Percentiles rank a stretch among this genome's conserved stretches.
These are phyloP conservation scores for Samsoniella hepiali DNA, from an alignment of 2,329 filamentous ascomycete species.

Conservation along the genomic window DNA sequence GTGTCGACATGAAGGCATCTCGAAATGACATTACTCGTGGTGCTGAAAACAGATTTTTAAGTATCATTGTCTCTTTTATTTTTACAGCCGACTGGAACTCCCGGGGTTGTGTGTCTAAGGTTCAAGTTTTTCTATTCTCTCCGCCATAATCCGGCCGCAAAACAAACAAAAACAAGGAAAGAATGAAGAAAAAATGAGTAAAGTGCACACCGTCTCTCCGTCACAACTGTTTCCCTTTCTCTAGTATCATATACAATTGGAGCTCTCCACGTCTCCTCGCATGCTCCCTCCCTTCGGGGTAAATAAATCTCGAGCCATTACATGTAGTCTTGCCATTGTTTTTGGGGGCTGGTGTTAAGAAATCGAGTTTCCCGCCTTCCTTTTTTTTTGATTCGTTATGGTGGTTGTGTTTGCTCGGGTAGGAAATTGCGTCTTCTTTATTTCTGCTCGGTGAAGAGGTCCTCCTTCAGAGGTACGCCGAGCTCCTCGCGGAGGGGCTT, in stretches of 20 bases:
- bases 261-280: conserved; percentile 20
- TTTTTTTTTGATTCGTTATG: neutral
- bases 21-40: too few species aligned
- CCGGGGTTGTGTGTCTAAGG: neutral
- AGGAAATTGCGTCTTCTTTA: neutral
- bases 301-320: conserved; percentile 14
- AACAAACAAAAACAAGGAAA: neutral
- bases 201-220: neutral
- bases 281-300: neutral
- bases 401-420: neutral
- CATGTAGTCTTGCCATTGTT: conserved; percentile 3
- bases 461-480: conserved; percentile 86
- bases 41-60: neutral
- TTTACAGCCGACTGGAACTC: conserved; percentile 11
- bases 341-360: neutral
- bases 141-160: neutral
- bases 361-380: neutral
- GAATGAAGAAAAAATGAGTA: neutral
- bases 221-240: conserved; percentile 6
- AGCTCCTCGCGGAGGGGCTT: conserved; percentile 91
- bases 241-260: conserved; percentile 39
- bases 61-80: conserved; percentile 7
- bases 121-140: neutral
- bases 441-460: conserved; percentile 73
- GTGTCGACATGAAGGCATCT: too few species aligned